Conservation (phyloP, 176 grass and related monocot genomes). For the Olyra latifolia region DNA sequence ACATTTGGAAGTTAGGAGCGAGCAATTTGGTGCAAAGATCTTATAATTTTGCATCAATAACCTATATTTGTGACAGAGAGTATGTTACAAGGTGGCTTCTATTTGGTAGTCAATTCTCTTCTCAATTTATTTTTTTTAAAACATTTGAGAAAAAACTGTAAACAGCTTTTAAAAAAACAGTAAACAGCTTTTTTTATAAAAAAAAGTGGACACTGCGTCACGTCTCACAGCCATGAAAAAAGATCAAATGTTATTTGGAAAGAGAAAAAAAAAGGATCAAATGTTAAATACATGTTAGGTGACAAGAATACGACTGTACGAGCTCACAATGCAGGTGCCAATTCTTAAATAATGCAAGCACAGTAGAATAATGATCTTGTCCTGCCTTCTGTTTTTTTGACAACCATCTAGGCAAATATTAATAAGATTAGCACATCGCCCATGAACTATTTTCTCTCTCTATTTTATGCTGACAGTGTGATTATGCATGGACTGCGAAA, state of each 20-base stretch:
- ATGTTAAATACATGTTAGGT: neutral
- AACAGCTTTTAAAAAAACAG: too few relatives aligned
- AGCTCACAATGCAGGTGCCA: neutral
- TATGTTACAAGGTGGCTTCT: too few relatives aligned
- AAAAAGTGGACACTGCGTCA: too few relatives aligned
- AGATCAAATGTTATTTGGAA: too few relatives aligned
- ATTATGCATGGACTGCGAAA: neutral
- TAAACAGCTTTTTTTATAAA: too few relatives aligned
- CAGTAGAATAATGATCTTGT: neutral
- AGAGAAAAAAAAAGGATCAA: neutral
- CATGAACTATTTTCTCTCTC: neutral
- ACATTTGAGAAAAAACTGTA: too few relatives aligned
- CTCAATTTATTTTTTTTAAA: neutral
- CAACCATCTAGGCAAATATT: neutral
- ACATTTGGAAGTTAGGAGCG: too few relatives aligned
- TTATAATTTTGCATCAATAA: too few relatives aligned
- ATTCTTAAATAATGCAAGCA: neutral
- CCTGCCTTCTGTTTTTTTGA: too few relatives aligned
- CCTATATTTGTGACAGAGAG: too few relatives aligned
- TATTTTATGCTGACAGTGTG: neutral
- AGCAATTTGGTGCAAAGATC: too few relatives aligned
- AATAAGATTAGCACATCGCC: neutral
- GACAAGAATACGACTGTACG: neutral
- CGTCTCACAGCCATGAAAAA: too few relatives aligned
- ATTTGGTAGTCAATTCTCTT: neutral